Evolutionary conservation across 352 stramenopile species (phyloP).

Genomic region (Globisporangium heterothallicum): DNA sequence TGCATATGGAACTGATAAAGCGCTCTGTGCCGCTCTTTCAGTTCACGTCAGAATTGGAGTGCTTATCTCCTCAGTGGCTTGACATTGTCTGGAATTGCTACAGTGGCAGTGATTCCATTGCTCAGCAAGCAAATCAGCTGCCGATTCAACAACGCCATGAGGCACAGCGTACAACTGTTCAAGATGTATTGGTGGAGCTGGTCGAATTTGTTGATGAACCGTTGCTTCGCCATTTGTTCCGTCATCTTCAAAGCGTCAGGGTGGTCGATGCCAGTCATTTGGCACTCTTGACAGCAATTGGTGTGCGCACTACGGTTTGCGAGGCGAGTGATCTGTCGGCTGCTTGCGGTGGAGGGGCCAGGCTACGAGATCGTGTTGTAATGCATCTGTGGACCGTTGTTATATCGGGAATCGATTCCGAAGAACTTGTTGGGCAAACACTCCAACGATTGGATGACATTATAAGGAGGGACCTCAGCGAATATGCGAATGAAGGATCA

Average conservation of each 20-base stretch:
- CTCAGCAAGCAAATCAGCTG: not conserved
- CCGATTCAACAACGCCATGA: slow-evolving; percentile 36
- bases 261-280: slow-evolving; percentile 28
- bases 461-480: slow-evolving; percentile 7
- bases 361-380: slow-evolving; percentile 28
- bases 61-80: slow-evolving; percentile 31
- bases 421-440: slow-evolving; percentile 26
- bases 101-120: slow-evolving; percentile 14
- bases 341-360: not conserved
- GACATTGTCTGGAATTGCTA: slow-evolving; percentile 56
- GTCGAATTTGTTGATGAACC: slow-evolving; percentile 37
- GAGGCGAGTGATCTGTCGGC: not conserved
- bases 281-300: slow-evolving; percentile 26
- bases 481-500: slow-evolving; percentile 7
- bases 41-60: slow-evolving; percentile 36
- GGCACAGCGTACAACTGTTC: slow-evolving; percentile 28
- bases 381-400: slow-evolving; percentile 35
- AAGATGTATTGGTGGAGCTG: slow-evolving; percentile 53
- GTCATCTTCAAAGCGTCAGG: slow-evolving; percentile 17
- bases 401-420: slow-evolving; percentile 12
- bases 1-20: slow-evolving; percentile 70
- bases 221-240: slow-evolving; percentile 28
- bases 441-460: slow-evolving; percentile 35
- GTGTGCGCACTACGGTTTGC: slow-evolving; percentile 9
- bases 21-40: slow-evolving; percentile 52